Evolutionary conservation across 208 protist genomes (phyloP).

Genomic region (Crithidia expoeki): DNA sequence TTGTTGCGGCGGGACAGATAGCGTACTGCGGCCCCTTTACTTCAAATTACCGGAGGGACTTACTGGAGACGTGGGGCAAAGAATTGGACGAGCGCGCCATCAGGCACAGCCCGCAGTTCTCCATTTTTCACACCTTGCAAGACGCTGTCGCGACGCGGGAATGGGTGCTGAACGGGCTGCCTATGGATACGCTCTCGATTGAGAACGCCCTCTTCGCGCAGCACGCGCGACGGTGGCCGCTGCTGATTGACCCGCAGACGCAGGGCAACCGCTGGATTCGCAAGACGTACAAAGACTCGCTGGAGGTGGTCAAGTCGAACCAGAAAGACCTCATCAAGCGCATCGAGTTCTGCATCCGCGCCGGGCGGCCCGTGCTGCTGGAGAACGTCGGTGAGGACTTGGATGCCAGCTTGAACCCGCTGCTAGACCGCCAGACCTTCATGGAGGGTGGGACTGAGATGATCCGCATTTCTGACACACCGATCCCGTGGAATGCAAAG

Average conservation of each 20-base stretch:
- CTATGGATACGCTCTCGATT: constrained; percentile 95
- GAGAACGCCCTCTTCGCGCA: constrained; percentile 98
- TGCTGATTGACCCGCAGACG: constrained; percentile 99
- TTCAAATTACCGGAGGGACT: constrained; percentile 82
- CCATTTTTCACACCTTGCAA: constrained; percentile 91
- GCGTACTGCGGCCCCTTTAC: constrained; percentile 98
- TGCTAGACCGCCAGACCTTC: constrained; percentile 96
- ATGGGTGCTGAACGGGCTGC: constrained; percentile 96
- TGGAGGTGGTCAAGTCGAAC: constrained; percentile 96
- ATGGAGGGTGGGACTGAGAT: constrained; percentile 92
- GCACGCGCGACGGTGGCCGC: constrained; percentile 95
- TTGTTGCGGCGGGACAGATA: constrained; percentile 95
- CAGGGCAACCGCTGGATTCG: constrained; percentile 99
- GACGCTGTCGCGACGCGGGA: constrained; percentile 95
- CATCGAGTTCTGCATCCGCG: constrained; percentile 94
- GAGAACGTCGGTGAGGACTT: constrained; percentile 96
- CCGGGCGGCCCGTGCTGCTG: constrained; percentile 95
- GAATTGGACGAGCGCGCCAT: constrained; percentile 78
- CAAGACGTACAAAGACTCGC: constrained; percentile 93
- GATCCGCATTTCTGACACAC: constrained; percentile 97
- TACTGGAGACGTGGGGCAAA: constrained; percentile 88
- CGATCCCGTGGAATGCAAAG: constrained; percentile 95
- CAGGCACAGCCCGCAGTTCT: constrained; percentile 83
- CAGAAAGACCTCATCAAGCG: constrained; percentile 96
- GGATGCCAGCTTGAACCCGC: constrained; percentile 95